A percentile compares a stretch with the other conserved stretches of the same genome.
Conservation (phyloP, 208 protist species). For the Trypanosoma scelopori region DNA sequence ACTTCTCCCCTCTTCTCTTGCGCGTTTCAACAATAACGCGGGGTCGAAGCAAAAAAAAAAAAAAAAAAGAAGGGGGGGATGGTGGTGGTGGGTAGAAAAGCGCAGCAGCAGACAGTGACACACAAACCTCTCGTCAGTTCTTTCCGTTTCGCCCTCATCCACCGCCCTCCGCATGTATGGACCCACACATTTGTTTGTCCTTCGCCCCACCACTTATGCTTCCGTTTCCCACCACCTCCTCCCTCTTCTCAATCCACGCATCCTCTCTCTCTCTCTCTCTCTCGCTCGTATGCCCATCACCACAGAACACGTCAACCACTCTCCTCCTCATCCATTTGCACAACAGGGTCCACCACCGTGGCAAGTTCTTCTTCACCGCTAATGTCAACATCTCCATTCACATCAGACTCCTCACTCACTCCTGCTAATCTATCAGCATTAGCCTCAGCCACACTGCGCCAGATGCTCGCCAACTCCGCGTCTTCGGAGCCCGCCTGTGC, state of each 20-base stretch:
- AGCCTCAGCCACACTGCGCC: constrained; percentile 22
- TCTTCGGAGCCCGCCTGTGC: constrained; percentile 31
- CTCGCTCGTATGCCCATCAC: too few relatives aligned
- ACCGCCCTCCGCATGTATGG: not conserved
- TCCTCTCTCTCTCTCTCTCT: too few relatives aligned
- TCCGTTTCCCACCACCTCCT: too few relatives aligned
- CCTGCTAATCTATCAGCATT: constrained; percentile 37
- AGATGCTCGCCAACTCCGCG: constrained; percentile 55
- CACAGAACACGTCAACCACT: too few relatives aligned
- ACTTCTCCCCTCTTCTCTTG: not conserved
- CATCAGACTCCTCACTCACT: constrained; percentile 28
- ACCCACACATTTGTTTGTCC: not conserved
- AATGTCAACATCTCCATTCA: not conserved
- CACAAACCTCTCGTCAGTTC: constrained; percentile 23
- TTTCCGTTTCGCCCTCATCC: not conserved
- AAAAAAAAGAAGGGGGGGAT: constrained; percentile 26
- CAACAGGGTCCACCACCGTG: too few relatives aligned
- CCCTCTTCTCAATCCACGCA: too few relatives aligned
- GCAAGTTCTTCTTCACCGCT: not conserved
- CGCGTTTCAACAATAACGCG: not conserved
- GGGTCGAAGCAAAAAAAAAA: constrained; percentile 24
- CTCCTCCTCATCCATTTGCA: too few relatives aligned
- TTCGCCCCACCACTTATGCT: too few relatives aligned
- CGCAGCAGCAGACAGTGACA: constrained; percentile 36
- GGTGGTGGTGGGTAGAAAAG: too few relatives aligned